Conservation (phyloP, 2,329 filamentous ascomycete genomes). For the Dryadomyces quercus-mongolicae region DNA sequence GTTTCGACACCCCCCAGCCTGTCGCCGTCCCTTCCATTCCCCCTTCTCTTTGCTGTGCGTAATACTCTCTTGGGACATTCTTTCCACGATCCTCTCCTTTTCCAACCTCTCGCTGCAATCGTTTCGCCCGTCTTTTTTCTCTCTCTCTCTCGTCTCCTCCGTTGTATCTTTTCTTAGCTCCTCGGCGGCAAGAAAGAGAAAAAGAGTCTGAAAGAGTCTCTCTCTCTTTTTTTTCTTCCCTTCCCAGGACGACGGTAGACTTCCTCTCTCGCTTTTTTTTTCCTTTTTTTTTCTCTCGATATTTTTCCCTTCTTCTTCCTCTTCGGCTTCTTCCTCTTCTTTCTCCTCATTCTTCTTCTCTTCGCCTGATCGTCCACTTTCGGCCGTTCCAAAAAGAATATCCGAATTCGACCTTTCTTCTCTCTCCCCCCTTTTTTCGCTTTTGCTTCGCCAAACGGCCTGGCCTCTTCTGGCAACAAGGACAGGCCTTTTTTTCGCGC, state of each 20-base stretch:
- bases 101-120: neutral
- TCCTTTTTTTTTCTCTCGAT: neutral
- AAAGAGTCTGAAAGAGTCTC: too few relatives aligned
- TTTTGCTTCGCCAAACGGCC: neutral
- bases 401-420: neutral
- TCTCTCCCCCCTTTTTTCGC: neutral
- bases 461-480: neutral
- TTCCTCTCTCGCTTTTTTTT: neutral
- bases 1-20: neutral
- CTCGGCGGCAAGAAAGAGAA: neutral
- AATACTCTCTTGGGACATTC: neutral
- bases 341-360: neutral
- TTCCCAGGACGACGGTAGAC: neutral
- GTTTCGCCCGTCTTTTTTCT: neutral
- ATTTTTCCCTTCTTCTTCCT: too few relatives aligned
- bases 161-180: neutral
- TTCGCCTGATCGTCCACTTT: neutral
- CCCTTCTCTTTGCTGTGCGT: neutral
- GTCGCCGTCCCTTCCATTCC: neutral
- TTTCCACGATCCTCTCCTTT: neutral
- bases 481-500: neutral
- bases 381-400: too few relatives aligned
- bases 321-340: neutral
- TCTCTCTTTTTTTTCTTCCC: neutral
- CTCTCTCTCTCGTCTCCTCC: neutral